A percentile compares a stretch with the other conserved stretches of the same genome.
Evolutionary conservation across 371 early-diverging fungal species (phyloP).

Genomic region (Rhizopus arrhizus): DNA sequence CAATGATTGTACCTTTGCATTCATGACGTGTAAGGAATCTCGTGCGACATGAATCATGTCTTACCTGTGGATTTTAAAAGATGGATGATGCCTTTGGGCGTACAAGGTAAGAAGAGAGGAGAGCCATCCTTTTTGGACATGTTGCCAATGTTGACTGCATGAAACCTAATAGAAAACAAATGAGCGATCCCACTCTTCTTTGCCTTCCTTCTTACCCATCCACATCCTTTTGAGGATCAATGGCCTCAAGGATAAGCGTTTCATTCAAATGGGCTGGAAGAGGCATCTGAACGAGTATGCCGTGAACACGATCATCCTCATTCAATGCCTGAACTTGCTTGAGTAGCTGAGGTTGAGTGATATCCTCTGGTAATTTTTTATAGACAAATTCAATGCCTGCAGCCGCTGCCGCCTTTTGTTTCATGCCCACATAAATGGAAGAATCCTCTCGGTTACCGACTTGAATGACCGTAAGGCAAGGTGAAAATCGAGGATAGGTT

Average conservation of each 20-base stretch:
- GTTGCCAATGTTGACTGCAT: slow-evolving; percentile 87
- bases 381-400: slow-evolving; percentile 45
- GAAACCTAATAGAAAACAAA: slow-evolving; percentile 62
- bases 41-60: background rate
- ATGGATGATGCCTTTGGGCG: slow-evolving; percentile 89
- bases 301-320: slow-evolving; percentile 77
- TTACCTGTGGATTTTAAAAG: slow-evolving; percentile 68
- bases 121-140: slow-evolving; percentile 76
- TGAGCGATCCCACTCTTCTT: background rate
- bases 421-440: slow-evolving; percentile 88
- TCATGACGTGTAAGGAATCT: background rate
- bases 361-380: slow-evolving; percentile 54
- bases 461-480: slow-evolving; percentile 87
- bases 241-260: slow-evolving; percentile 76
- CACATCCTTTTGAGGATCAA: slow-evolving; percentile 88
- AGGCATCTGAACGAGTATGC: slow-evolving; percentile 95
- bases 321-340: slow-evolving; percentile 68
- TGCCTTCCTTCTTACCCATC: too few relatives aligned
- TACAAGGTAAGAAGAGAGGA: slow-evolving; percentile 90
- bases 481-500: slow-evolving; percentile 67
- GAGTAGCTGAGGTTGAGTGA: slow-evolving; percentile 57
- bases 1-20: slow-evolving; percentile 7
- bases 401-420: slow-evolving; percentile 85
- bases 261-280: slow-evolving; percentile 85
- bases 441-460: slow-evolving; percentile 93